Conservation (phyloP, 176 grass and related monocot genomes). For the Zoysia pacifica region DNA sequence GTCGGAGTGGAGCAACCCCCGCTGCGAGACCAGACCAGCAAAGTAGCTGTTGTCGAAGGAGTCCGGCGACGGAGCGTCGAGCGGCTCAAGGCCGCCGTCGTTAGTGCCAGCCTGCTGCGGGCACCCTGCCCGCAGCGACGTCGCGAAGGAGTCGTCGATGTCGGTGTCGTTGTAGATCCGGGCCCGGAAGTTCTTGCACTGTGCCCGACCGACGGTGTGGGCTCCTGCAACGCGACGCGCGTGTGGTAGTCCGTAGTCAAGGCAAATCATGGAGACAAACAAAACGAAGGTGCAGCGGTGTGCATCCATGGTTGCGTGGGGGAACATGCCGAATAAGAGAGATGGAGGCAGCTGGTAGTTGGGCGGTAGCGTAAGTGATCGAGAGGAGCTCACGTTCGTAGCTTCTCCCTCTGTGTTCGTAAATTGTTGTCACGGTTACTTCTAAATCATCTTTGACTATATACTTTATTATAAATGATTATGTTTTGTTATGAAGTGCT, state of each 20-base stretch:
- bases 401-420: background rate
- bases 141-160: conserved; percentile 53
- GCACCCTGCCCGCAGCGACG: conserved; percentile 41
- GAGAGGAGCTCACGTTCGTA: background rate
- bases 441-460: too few relatives aligned
- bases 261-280: background rate
- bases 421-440: too few relatives aligned
- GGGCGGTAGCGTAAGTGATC: conserved; percentile 6
- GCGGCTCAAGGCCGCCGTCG: conserved; percentile 34
- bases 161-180: conserved; percentile 73
- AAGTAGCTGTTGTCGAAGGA: conserved; percentile 63
- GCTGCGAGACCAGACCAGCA: conserved; percentile 29
- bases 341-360: conserved; percentile 13
- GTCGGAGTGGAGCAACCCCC: conserved; percentile 61
- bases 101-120: conserved; percentile 45
- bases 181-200: conserved; percentile 58
- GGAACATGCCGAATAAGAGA: background rate
- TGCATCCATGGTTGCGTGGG: conserved; percentile 12
- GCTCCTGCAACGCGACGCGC: conserved; percentile 36
- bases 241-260: background rate
- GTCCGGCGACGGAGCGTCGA: conserved; percentile 40
- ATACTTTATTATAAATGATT: too few relatives aligned
- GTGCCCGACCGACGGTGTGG: conserved; percentile 74
- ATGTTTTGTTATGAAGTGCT: too few relatives aligned
- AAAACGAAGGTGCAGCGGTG: background rate